A percentile compares a stretch with the other conserved stretches of the same genome.
phyloP scores from a whole-genome alignment of 2,329 filamentous ascomycete genomes.

The Fusarium robinianum region DNA sequence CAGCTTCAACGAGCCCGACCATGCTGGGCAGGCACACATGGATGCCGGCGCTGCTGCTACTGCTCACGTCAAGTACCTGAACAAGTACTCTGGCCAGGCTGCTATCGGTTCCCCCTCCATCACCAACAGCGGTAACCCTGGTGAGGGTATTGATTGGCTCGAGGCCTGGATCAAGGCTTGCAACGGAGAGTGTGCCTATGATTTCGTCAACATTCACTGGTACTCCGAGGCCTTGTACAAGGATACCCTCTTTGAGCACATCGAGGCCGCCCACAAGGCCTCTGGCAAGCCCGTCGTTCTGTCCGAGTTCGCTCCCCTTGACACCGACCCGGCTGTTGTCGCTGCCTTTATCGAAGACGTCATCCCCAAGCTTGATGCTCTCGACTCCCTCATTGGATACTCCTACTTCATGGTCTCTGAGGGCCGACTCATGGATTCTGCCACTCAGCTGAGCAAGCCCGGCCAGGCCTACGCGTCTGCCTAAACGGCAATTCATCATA shows the following conservation, averaged over 20 bases:
- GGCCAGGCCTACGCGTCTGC: slow-evolving; percentile 56
- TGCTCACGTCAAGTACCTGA: slow-evolving; percentile 58
- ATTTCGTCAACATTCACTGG: slow-evolving; percentile 69
- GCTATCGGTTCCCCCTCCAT: slow-evolving; percentile 63
- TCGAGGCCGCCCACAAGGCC: slow-evolving; percentile 50
- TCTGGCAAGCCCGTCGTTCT: slow-evolving; percentile 62
- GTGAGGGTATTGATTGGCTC: slow-evolving; percentile 63
- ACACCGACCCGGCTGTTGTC: slow-evolving; percentile 47
- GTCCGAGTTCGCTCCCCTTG: slow-evolving; percentile 65
- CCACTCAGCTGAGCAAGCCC: slow-evolving; percentile 48
- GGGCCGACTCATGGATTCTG: slow-evolving; percentile 48
- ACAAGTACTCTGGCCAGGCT: slow-evolving; percentile 57
- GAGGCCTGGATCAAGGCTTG: slow-evolving; percentile 57
- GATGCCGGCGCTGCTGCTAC: slow-evolving; percentile 55
- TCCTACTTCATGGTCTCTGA: slow-evolving; percentile 60
- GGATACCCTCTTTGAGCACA: slow-evolving; percentile 58
- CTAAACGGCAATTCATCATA: slow-evolving; percentile 24
- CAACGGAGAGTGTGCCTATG: slow-evolving; percentile 54
- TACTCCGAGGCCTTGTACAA: slow-evolving; percentile 57
- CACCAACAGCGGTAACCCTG: slow-evolving; percentile 58
- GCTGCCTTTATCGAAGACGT: slow-evolving; percentile 55
- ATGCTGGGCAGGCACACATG: slow-evolving; percentile 62
- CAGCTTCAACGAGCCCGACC: slow-evolving; percentile 75
- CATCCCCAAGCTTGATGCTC: slow-evolving; percentile 54
- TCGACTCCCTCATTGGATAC: slow-evolving; percentile 58